Evolutionary conservation across 768 basidiomycete species (phyloP), one percentile per base, ranked within the genome.

Genomic region (Suillus variegatus): DNA sequence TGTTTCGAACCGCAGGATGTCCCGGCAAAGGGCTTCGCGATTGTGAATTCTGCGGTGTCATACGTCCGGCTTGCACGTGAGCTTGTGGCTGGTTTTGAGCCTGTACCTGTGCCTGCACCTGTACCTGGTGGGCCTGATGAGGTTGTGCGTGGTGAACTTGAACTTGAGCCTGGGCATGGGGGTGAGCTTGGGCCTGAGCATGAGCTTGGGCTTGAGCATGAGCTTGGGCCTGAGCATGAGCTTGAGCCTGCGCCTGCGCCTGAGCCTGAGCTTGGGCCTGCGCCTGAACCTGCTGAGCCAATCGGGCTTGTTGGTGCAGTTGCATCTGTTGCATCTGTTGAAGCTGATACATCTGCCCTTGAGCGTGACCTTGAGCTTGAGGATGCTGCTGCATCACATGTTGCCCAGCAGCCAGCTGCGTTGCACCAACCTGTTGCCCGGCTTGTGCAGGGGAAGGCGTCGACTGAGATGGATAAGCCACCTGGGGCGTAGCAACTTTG

Each of bases 401-500:
- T 61, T 61, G 72, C 20, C 65, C 41, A 22, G 41, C 22, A 18
- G 38, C 25, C 22, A 61, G 67, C 51, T 65, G 58, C 35, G 44
- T 25, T 64, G 74, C 65, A 43, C 74, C 68, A 60, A 72, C 61
- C 5, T 75, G 75, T 18, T 68, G 35, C 58, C 58, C 60, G 20
- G 66, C 51, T 64, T 67, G 75, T 20, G 72, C 74, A 22, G 70
- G 69, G 52, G 65, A 68, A 32, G 65, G 62, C 18, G 70, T 65
- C 1, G 61, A 58, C 62, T 72, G 71, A 10, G 71, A 64, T 32
- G 73, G 64, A 58, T 75, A 73, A 40, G 61, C 66, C 2, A 75
- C 67, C 38, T 75, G 69, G 0, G 76, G 76, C n/a, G 75, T 78
- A 4, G 73, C 57, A 54, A 75, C 72, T 66, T 78, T 76, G 40